phyloP scores from a whole-genome alignment of 2,329 filamentous ascomycete genomes.

The Botrytis hyacinthi region DNA sequence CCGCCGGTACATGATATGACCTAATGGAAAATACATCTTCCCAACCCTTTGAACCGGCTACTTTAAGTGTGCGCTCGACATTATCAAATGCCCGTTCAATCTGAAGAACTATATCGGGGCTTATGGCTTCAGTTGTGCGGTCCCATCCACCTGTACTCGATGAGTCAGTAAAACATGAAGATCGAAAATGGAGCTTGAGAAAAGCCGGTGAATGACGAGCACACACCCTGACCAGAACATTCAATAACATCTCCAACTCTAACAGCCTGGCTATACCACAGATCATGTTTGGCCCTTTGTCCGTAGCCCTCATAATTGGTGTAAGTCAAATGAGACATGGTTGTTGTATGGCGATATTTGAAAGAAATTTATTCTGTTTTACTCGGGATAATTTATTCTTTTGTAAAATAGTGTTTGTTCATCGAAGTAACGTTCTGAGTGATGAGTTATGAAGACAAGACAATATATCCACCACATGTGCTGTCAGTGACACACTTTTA shows the following conservation, averaged over 20 bases:
- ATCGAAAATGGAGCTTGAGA: background rate
- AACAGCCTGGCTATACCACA: constrained; percentile 48
- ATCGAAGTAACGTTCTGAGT: background rate
- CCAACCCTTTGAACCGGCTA: constrained; percentile 56
- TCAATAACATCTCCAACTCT: constrained; percentile 49
- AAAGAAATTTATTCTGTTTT: too few relatives aligned
- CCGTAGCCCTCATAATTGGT: background rate
- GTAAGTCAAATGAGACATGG: background rate
- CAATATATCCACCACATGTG: background rate
- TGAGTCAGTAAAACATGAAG: background rate
- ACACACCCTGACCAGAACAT: constrained; percentile 47
- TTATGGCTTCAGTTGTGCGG: constrained; percentile 30
- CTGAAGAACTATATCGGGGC: constrained; percentile 44
- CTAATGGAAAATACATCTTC: constrained; percentile 51
- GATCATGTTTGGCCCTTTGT: background rate
- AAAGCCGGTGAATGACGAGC: background rate
- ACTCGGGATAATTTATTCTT: background rate
- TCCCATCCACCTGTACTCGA: constrained; percentile 40
- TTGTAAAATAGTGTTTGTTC: background rate
- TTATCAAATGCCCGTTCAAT: constrained; percentile 52
- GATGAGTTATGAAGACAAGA: background rate
- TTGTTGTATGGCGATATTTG: background rate
- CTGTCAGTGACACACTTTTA: background rate
- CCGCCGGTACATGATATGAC: constrained; percentile 47
- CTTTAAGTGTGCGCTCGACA: constrained; percentile 50